Evolutionary conservation across 176 grass and related monocot genomes (phyloP).

Genomic region (Carex cristatella): DNA sequence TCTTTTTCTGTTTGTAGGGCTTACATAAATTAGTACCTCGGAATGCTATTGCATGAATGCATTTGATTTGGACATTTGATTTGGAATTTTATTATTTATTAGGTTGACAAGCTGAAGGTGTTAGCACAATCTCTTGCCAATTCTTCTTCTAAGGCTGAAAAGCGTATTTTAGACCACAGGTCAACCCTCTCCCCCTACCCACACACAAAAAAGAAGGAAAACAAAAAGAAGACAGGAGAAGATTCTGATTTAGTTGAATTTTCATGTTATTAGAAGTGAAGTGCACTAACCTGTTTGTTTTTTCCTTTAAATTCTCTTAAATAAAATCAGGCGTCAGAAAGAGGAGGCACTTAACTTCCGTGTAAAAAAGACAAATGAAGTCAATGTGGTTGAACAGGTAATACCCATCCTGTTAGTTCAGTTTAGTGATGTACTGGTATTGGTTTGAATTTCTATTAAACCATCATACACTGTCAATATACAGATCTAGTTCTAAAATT

Average conservation of each 20-base stretch:
- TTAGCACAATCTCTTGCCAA: slow-evolving; percentile 78
- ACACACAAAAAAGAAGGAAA: neutral
- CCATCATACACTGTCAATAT: neutral
- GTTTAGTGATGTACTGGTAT: slow-evolving; percentile 9
- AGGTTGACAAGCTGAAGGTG: slow-evolving; percentile 97
- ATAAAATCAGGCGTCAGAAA: slow-evolving; percentile 68
- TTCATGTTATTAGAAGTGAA: neutral
- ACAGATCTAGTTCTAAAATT: slow-evolving; percentile 5
- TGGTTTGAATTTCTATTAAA: slow-evolving; percentile 16
- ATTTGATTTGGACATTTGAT: neutral
- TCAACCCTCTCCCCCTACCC: slow-evolving; percentile 6
- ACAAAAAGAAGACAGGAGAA: neutral
- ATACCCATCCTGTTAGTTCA: slow-evolving; percentile 23
- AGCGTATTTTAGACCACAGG: slow-evolving; percentile 97
- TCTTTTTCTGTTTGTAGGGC: neutral
- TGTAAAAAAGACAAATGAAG: slow-evolving; percentile 79
- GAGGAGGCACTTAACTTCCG: slow-evolving; percentile 96
- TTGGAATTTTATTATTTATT: neutral
- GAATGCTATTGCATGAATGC: neutral
- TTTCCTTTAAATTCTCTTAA: neutral
- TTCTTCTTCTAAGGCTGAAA: slow-evolving; percentile 95
- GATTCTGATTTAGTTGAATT: neutral
- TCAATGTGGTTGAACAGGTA: slow-evolving; percentile 67
- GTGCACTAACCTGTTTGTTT: neutral
- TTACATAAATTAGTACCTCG: neutral